phyloP scores from a whole-genome alignment of 495 filamentous ascomycete genomes.

The Tetracladium setigerum region DNA sequence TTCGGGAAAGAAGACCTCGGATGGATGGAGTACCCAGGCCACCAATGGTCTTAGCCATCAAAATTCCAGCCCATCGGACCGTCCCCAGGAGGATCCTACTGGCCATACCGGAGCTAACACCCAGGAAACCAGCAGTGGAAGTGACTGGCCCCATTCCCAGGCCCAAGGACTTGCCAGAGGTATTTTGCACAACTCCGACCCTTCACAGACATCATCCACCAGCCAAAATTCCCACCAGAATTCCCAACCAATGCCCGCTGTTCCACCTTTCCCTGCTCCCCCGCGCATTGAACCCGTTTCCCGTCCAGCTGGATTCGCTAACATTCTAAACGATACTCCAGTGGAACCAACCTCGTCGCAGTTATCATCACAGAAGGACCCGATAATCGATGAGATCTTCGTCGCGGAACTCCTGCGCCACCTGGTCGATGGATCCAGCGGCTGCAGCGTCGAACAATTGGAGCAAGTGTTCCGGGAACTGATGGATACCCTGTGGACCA shows the following conservation, averaged over 20 bases:
- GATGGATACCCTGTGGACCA: conserved; percentile 83
- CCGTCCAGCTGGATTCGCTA: conserved; percentile 22
- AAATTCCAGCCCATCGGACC: conserved; percentile 16
- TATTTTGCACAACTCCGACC: conserved; percentile 17
- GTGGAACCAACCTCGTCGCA: conserved; percentile 31
- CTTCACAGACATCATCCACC: conserved; percentile 18
- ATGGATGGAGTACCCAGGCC: conserved; percentile 52
- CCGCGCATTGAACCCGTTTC: conserved; percentile 20
- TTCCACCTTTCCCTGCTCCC: conserved; percentile 36
- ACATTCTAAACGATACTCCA: conserved; percentile 36
- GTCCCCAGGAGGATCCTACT: conserved; percentile 29
- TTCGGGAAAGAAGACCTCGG: conserved; percentile 61
- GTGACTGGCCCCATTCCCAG: conserved; percentile 43
- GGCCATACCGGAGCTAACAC: conserved; percentile 44
- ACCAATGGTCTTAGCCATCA: conserved; percentile 46
- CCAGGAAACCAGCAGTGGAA: conserved; percentile 15
- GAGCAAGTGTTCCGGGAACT: conserved; percentile 87
- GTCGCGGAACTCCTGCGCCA: conserved; percentile 48
- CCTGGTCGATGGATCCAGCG: conserved; percentile 59
- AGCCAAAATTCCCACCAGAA: conserved; percentile 12
- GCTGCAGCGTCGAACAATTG: conserved; percentile 84
- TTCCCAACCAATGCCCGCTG: conserved; percentile 32
- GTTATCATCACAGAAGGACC: conserved; percentile 33
- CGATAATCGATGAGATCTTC: conserved; percentile 50
- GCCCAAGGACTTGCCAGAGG: conserved; percentile 37